Evolutionary conservation across 148 eudicot genomes (phyloP).

Genomic region (Rhododendron mucronatum): DNA sequence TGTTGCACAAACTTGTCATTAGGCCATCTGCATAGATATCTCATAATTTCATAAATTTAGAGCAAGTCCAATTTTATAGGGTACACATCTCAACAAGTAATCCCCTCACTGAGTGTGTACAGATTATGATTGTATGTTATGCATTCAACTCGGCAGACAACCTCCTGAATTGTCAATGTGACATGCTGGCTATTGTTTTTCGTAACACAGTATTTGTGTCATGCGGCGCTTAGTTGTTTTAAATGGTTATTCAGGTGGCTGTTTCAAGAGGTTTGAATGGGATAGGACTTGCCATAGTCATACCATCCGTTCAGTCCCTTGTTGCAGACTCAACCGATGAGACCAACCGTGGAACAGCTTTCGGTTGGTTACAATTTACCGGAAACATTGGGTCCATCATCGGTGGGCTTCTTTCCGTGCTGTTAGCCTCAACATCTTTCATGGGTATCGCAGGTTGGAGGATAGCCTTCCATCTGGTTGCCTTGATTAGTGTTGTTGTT

Average conservation of each 20-base stretch:
- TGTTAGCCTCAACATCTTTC: constrained; percentile 66
- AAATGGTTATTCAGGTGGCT: constrained; percentile 55
- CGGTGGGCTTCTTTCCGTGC: constrained; percentile 58
- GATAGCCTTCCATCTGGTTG: constrained; percentile 78
- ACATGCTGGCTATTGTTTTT: not conserved
- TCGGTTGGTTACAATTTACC: constrained; percentile 77
- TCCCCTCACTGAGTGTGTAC: not conserved
- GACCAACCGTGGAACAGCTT: constrained; percentile 78
- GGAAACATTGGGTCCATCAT: constrained; percentile 69
- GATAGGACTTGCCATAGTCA: constrained; percentile 83
- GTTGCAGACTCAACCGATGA: constrained; percentile 93
- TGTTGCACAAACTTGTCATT: no score
- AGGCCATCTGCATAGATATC: no score
- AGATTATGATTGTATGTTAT: not conserved
- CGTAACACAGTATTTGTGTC: not conserved
- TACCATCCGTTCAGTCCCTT: constrained; percentile 77
- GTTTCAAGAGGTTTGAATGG: constrained; percentile 85
- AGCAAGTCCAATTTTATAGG: no score
- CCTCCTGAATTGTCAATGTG: not conserved
- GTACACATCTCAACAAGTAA: not conserved
- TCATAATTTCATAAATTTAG: no score
- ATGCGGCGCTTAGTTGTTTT: constrained; percentile 10
- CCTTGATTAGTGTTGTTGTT: constrained; percentile 56
- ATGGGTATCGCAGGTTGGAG: constrained; percentile 92
- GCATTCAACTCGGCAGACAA: not conserved